Evolutionary conservation across 441 rosid species (phyloP).

Genomic region (Bruguiera hainesii): DNA sequence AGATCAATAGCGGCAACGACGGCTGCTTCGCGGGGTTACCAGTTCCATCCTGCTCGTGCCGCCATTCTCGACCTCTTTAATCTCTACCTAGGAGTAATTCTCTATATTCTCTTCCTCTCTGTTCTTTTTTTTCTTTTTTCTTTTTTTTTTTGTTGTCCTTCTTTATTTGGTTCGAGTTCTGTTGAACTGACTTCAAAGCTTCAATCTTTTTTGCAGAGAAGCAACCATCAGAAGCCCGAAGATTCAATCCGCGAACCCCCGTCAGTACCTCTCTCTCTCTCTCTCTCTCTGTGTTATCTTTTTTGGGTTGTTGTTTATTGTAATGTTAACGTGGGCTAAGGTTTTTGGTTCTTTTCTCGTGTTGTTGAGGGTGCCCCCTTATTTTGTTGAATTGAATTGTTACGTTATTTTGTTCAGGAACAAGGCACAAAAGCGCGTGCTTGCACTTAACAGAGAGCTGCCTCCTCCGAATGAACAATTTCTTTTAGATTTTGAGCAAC

Average conservation of each 20-base stretch:
- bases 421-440: slow-evolving; percentile 79
- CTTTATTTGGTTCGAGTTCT: too few species aligned
- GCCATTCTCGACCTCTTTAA: slow-evolving; percentile 74
- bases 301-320: not conserved
- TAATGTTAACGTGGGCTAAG: not conserved
- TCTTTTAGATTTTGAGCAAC: slow-evolving; percentile 77
- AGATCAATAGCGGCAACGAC: slow-evolving; percentile 33
- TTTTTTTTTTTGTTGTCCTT: not conserved
- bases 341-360: not conserved
- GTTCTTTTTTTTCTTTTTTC: not conserved
- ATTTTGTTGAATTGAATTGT: not conserved
- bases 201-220: slow-evolving; percentile 46
- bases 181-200: not conserved
- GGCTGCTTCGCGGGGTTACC: slow-evolving; percentile 55
- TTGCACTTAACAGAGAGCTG: slow-evolving; percentile 73
- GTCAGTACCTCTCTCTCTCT: slow-evolving; percentile 34
- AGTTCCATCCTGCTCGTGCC: slow-evolving; percentile 59
- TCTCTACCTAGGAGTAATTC: slow-evolving; percentile 69
- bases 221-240: slow-evolving; percentile 62
- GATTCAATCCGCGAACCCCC: slow-evolving; percentile 73
- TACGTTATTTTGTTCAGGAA: slow-evolving; percentile 43
- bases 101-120: not conserved
- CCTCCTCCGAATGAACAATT: slow-evolving; percentile 92
- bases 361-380: slow-evolving; percentile 1
- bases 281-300: not conserved